Evolutionary conservation across 495 filamentous ascomycete species (phyloP), one percentile per base, ranked within the genome.

Genomic region (Aspergillus taichungensis): DNA sequence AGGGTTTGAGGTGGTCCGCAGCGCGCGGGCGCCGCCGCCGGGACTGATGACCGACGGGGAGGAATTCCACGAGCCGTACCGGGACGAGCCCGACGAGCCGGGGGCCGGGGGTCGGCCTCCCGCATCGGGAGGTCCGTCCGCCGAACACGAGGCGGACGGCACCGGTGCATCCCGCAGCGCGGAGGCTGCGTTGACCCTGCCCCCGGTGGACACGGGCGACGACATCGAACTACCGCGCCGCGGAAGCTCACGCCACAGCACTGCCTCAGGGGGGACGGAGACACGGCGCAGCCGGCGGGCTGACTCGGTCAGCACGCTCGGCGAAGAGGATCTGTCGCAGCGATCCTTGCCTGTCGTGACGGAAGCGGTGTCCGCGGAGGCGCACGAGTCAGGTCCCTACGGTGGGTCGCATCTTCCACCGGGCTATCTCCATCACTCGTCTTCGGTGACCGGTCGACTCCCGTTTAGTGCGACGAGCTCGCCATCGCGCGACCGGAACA

Each of bases 1-100:
- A 62, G 92, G 92, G 0, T 98, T 98, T 46, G 92, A 95, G 59
- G 92, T 98, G 11, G 92, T 97, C 9, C 73, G 92, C 56, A 94
- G 88, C 55, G 75, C 86, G 34, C 76, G 88, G 52, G 73, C 76
- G 13, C 78, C 78, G 30, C 73, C 72, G 4, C 63, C 64, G 13
- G 62, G 62, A 13, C 56, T 69, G n/a, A 56, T 69, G 38, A 54
- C 59, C 6, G 53, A 61, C 6, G 62, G 45, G 7, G 58, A 58
- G 13, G 55, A 55, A 13, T 83, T 78, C 70, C 73, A 53, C 62
- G 79, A 49, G 60, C 76, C 52, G 63, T 87, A 83, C 66, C 61
- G 68, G 7, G 78, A 80, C 41, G 77, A 78, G 8, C 77, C 77
- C 13, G 72, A 73, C 8, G 74, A 61, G 44, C 49, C 50, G 8